Evolutionary conservation across 108 stramenopile genomes (phyloP).

Genomic region (Cyclotella choctawhatcheeana): DNA sequence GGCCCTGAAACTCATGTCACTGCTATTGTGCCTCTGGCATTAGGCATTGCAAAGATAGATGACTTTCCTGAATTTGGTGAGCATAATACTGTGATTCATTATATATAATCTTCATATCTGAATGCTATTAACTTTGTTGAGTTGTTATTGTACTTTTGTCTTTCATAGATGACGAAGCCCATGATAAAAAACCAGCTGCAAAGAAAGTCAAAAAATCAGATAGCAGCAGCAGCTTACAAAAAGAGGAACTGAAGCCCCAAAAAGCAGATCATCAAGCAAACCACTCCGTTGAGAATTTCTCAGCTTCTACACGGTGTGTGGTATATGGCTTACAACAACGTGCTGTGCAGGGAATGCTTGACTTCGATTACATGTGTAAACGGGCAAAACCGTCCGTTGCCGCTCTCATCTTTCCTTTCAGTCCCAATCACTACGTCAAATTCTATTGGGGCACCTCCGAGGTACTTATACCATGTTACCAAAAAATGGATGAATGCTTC

Average conservation of each 20-base stretch:
- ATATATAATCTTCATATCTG: too few relatives aligned
- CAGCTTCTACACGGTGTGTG: constrained; percentile 69
- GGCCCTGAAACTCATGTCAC: constrained; percentile 93
- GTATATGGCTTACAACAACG: constrained; percentile 87
- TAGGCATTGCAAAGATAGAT: constrained; percentile 62
- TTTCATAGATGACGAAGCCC: constrained; percentile 48
- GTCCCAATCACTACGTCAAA: constrained; percentile 86
- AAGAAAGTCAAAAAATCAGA: constrained; percentile 23
- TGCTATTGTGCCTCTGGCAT: constrained; percentile 84
- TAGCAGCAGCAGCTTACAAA: neutral
- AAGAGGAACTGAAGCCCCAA: constrained; percentile 32
- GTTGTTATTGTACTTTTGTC: too few relatives aligned
- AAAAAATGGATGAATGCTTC: constrained; percentile 72
- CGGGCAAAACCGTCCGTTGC: constrained; percentile 83
- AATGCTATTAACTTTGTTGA: too few relatives aligned
- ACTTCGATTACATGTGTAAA: constrained; percentile 95
- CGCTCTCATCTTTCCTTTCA: constrained; percentile 84
- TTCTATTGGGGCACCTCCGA: constrained; percentile 94
- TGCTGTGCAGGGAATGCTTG: constrained; percentile 92
- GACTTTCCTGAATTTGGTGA: constrained; percentile 83
- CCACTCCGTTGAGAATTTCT: constrained; percentile 69
- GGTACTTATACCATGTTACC: constrained; percentile 85
- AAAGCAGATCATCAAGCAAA: constrained; percentile 59
- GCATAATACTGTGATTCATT: too few relatives aligned
- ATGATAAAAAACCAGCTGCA: constrained; percentile 27